Conservation (phyloP, 2,329 filamentous ascomycete species). For the Cladobotryum protrusum region DNA sequence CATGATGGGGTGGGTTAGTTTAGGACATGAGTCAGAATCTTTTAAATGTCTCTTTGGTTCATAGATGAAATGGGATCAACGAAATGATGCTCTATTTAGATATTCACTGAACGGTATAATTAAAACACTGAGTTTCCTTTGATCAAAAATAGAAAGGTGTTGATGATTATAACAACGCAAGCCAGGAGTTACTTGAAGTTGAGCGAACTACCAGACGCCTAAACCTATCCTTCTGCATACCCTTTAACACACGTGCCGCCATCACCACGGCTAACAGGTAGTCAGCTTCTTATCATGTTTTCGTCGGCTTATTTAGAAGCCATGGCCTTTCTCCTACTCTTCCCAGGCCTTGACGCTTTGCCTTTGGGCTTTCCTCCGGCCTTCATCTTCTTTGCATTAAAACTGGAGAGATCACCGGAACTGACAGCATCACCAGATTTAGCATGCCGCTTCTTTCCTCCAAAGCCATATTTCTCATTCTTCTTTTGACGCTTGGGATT, state of each 20-base stretch:
- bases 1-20: slow-evolving; percentile 6
- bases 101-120: background rate
- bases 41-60: slow-evolving; percentile 29
- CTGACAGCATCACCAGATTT: slow-evolving; percentile 89
- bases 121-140: background rate
- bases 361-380: slow-evolving; percentile 29
- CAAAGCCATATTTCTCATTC: slow-evolving; percentile 89
- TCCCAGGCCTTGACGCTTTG: slow-evolving; percentile 42
- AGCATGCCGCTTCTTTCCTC: slow-evolving; percentile 84
- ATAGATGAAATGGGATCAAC: slow-evolving; percentile 30
- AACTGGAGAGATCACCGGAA: slow-evolving; percentile 72
- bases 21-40: slow-evolving; percentile 23
- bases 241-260: background rate
- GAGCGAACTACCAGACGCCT: background rate
- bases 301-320: slow-evolving; percentile 17
- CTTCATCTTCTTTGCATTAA: slow-evolving; percentile 83
- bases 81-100: slow-evolving; percentile 17
- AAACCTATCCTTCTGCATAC: background rate
- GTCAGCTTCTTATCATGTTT: background rate
- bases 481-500: slow-evolving; percentile 85
- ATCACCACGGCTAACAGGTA: background rate
- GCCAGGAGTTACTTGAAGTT: background rate
- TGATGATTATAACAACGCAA: too few relatives aligned
- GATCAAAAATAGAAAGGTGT: too few relatives aligned
- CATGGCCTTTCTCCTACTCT: slow-evolving; percentile 44